These are phyloP conservation scores for Lichtheimia corymbifera DNA, from an alignment of 371 early-diverging fungal genomes.

Conservation along the genomic window DNA sequence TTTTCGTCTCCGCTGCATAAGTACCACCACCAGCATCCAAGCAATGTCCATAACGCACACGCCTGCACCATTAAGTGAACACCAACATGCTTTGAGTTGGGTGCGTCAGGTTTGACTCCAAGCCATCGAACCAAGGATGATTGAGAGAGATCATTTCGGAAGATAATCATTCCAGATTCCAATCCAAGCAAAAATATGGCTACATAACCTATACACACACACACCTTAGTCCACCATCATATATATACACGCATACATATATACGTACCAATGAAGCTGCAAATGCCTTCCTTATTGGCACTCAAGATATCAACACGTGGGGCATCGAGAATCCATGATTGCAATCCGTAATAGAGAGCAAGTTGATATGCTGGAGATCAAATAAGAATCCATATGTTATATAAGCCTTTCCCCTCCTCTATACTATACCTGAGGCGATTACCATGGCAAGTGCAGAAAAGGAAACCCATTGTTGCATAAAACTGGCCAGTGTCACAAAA, in stretches of 20 bases:
- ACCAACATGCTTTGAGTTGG: slow-evolving; percentile 4
- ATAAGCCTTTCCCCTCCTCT: not conserved
- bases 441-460: slow-evolving; percentile 50
- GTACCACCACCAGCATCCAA: slow-evolving; percentile 31
- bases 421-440: slow-evolving; percentile 48
- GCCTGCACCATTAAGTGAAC: slow-evolving; percentile 19
- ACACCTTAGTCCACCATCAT: not conserved
- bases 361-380: slow-evolving; percentile 54
- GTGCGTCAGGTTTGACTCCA: not conserved
- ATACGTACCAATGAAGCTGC: slow-evolving; percentile 69
- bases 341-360: slow-evolving; percentile 56
- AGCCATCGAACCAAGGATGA: slow-evolving; percentile 6
- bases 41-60: slow-evolving; percentile 30
- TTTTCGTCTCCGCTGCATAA: slow-evolving; percentile 15
- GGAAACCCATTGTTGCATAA: slow-evolving; percentile 29
- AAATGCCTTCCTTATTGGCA: slow-evolving; percentile 92
- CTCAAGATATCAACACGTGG: slow-evolving; percentile 77
- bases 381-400: not conserved
- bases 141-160: slow-evolving; percentile 16
- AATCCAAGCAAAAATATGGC: slow-evolving; percentile 77
- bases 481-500: slow-evolving; percentile 61
- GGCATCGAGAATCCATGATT: slow-evolving; percentile 77
- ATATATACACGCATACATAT: not conserved
- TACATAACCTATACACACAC: slow-evolving; percentile 66
- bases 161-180: slow-evolving; percentile 54